Conservation (phyloP, 139 green algal species). For the Pycnococcus provasolii region DNA sequence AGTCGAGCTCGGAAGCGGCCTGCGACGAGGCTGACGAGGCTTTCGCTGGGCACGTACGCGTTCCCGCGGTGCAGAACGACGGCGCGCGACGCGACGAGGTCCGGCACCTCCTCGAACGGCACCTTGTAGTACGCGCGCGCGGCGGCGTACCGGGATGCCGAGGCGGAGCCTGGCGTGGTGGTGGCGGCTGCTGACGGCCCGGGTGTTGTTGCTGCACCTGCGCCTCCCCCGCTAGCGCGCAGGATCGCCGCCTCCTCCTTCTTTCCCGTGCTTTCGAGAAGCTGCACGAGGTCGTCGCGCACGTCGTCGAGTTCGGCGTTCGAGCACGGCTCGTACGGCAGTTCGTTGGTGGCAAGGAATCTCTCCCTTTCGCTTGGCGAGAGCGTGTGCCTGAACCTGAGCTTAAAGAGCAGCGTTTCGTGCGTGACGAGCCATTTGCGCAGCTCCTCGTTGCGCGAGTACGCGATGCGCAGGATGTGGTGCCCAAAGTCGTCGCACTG, state of each 20-base stretch:
- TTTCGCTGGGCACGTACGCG: slow-evolving; percentile 63
- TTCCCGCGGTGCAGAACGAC: slow-evolving; percentile 58
- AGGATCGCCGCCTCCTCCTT: background rate
- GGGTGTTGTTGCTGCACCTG: background rate
- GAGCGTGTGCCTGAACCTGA: slow-evolving; percentile 35
- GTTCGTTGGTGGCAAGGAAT: slow-evolving; percentile 47
- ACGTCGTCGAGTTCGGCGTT: slow-evolving; percentile 39
- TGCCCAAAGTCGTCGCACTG: slow-evolving; percentile 62
- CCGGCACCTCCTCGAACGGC: slow-evolving; percentile 68
- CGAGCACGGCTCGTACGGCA: slow-evolving; percentile 41
- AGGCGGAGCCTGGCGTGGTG: background rate
- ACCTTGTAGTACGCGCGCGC: slow-evolving; percentile 40
- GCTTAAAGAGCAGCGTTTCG: slow-evolving; percentile 68
- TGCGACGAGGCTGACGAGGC: slow-evolving; percentile 56
- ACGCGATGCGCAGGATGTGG: slow-evolving; percentile 84
- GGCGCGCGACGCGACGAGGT: slow-evolving; percentile 60
- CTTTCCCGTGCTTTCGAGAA: background rate
- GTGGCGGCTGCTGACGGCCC: background rate
- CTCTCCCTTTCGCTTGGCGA: slow-evolving; percentile 25
- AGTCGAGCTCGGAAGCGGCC: slow-evolving; percentile 38
- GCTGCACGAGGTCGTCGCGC: background rate
- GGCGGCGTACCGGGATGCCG: background rate
- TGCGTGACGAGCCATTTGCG: slow-evolving; percentile 77
- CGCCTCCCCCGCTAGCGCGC: slow-evolving; percentile 2
- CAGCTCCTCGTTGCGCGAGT: slow-evolving; percentile 79